Evolutionary conservation across 805 yeast species (phyloP).

Genomic region (Sugiyamaella marilandica): DNA sequence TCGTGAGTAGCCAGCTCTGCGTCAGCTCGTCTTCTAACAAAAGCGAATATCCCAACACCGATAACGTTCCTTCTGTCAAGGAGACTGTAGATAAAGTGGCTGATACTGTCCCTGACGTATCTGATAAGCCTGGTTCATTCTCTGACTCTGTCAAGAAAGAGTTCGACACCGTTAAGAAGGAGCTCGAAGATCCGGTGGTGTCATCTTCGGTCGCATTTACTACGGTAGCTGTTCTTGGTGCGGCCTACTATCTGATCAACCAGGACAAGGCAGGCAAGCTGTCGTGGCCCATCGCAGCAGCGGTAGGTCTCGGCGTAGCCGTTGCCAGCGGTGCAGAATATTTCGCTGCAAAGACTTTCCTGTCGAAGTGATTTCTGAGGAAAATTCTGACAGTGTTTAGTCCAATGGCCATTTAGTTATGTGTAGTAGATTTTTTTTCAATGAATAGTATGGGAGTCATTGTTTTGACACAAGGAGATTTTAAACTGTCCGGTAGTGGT

Average conservation of each 20-base stretch:
- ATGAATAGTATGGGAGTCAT: not conserved
- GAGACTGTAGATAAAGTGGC: conserved; percentile 2
- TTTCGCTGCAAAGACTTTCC: conserved; percentile 8
- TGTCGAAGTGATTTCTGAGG: not conserved
- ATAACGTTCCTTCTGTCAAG: not conserved
- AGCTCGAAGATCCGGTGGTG: conserved; percentile 22
- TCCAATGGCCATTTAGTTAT: too few species aligned
- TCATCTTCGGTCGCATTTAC: conserved; percentile 19
- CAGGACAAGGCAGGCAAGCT: conserved; percentile 20
- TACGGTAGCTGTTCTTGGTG: conserved; percentile 18
- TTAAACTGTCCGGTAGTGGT: too few species aligned
- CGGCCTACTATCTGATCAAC: conserved; percentile 17
- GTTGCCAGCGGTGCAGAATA: conserved; percentile 10
- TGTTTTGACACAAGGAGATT: not conserved
- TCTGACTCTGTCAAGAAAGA: conserved; percentile 2
- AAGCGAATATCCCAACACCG: not conserved
- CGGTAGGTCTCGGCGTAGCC: conserved; percentile 12
- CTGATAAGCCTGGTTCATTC: conserved; percentile 1
- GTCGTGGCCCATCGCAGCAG: conserved; percentile 16
- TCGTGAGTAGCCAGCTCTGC: not conserved
- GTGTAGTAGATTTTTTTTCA: too few species aligned
- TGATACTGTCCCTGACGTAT: conserved; percentile 5
- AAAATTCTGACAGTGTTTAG: too few species aligned
- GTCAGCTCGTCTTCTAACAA: not conserved
- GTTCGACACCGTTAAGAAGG: conserved; percentile 7